Base-by-base conservation (phyloP, 371 early-diverging fungal genomes). In the Parasitella parasitica region DNA sequence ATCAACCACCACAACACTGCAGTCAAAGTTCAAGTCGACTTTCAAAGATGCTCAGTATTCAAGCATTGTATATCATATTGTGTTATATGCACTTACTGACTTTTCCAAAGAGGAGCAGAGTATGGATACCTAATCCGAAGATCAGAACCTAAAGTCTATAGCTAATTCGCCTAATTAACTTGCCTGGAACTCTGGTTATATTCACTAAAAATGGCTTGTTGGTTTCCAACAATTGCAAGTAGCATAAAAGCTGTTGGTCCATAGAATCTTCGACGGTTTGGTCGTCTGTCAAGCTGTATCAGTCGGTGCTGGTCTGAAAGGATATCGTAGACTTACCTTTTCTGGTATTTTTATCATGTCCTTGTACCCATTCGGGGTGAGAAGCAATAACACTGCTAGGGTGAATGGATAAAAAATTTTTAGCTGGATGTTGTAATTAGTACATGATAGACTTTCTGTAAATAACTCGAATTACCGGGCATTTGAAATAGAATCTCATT, bases 201-300 rank as follows among this genome's bases (percentile, higher is more conserved):
- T 88, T 88, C 2, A 85, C 70, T 15, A 90, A 46, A 69, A 82
- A 90, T 2, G 89, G 90, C 55, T 85, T 86, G 48, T 74, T 85
- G 4, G 90, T 90, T 64, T 88, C 86, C 27, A 90, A 53, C 26
- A 90, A 59, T 46, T 85, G 84, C 9, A 85, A 43, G 61, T 87
- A 90, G 52, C 88, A 87, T 7, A 90, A 63, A 3, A 88, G 54
- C 27, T 82, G 80, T 38, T 78, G 74, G 9, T 77, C 50, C 51
- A 77, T 41, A 2, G 73, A 56, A 30, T 79, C 73, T 32, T 73
- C 75, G n/a, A 77, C 72, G 8, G 56, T 69, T 46, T 71, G 43
- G 59, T 79, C 81, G 55, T 80, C 78, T 81, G 64, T 9, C 22
- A 15, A n/a, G n/a, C n/a, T n/a, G n/a, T n/a, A n/a, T n/a, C n/a